Percentiles rank a stretch among this genome's conserved stretches.
Conservation (phyloP, 768 basidiomycete genomes). For the Termitomyces sp. region DNA sequence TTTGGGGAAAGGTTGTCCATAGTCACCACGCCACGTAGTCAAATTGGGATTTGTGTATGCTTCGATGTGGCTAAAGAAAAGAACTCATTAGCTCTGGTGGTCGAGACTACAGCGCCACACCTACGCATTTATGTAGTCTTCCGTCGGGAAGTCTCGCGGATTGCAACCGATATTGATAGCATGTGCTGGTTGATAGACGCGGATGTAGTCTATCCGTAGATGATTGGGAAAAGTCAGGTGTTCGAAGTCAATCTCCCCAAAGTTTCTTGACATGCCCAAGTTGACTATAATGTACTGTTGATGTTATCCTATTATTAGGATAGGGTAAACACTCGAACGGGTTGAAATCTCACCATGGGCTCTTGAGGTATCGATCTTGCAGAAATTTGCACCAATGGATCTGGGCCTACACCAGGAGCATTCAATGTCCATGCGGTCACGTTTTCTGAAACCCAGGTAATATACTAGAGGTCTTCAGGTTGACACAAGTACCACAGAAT, state of each 20-base stretch:
- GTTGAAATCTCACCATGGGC: slow-evolving; percentile 61
- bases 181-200: slow-evolving; percentile 64
- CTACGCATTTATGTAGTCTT: slow-evolving; percentile 59
- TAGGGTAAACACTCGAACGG: neutral
- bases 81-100: neutral
- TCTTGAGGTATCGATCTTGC: slow-evolving; percentile 69
- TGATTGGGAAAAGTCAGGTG: slow-evolving; percentile 61
- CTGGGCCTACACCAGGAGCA: slow-evolving; percentile 60
- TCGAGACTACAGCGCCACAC: slow-evolving; percentile 11
- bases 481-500: neutral
- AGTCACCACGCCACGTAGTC: slow-evolving; percentile 42
- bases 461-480: slow-evolving; percentile 46
- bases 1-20: slow-evolving; percentile 51
- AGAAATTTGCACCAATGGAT: slow-evolving; percentile 55
- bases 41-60: slow-evolving; percentile 68
- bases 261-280: slow-evolving; percentile 77
- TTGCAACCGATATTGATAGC: slow-evolving; percentile 66
- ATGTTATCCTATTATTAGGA: neutral
- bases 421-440: slow-evolving; percentile 70
- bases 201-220: slow-evolving; percentile 41
- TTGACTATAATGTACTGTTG: slow-evolving; percentile 77
- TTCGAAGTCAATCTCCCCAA: slow-evolving; percentile 64
- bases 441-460: slow-evolving; percentile 74
- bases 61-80: slow-evolving; percentile 40
- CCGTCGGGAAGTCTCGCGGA: slow-evolving; percentile 59